Evolutionary conservation across 2,329 filamentous ascomycete species (phyloP).

Genomic region (Aspergillus sojae): DNA sequence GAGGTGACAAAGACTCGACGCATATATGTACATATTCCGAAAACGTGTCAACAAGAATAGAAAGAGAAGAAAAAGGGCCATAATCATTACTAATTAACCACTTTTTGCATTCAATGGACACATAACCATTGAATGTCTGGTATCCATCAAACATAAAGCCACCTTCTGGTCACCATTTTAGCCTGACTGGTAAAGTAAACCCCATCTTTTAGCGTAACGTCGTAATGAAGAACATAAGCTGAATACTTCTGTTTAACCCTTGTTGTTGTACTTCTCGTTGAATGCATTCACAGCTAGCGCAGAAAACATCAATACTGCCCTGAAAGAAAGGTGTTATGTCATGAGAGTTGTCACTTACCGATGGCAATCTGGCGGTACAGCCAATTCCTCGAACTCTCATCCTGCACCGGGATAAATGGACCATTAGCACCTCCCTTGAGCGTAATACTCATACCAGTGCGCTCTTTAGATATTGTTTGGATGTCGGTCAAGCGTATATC

Average conservation of each 20-base stretch:
- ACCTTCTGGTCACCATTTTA: not conserved
- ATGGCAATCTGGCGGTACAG: slow-evolving; percentile 67
- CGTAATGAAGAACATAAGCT: slow-evolving; percentile 5
- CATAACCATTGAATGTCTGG: not conserved
- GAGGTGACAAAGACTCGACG: not conserved
- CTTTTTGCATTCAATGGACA: not conserved
- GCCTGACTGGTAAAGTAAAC: not conserved
- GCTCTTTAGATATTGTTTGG: slow-evolving; percentile 94
- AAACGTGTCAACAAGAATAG: not conserved
- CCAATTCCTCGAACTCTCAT: slow-evolving; percentile 74
- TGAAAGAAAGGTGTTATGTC: not conserved
- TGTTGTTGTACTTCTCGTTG: slow-evolving; percentile 64
- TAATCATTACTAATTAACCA: not conserved
- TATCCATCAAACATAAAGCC: not conserved
- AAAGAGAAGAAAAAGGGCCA: not conserved
- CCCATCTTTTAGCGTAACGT: slow-evolving; percentile 11
- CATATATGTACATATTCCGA: not conserved
- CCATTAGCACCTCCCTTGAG: slow-evolving; percentile 90
- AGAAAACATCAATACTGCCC: slow-evolving; percentile 14
- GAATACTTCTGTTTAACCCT: slow-evolving; percentile 9
- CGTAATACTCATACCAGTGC: slow-evolving; percentile 87
- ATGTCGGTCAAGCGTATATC: slow-evolving; percentile 94
- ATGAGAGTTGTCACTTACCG: slow-evolving; percentile 38
- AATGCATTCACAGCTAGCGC: slow-evolving; percentile 63
- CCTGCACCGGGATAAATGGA: slow-evolving; percentile 90